Percentiles rank a stretch among this genome's conserved stretches.
Evolutionary conservation across 768 basidiomycete genomes (phyloP).

Genomic region (Tulasnella sp.): DNA sequence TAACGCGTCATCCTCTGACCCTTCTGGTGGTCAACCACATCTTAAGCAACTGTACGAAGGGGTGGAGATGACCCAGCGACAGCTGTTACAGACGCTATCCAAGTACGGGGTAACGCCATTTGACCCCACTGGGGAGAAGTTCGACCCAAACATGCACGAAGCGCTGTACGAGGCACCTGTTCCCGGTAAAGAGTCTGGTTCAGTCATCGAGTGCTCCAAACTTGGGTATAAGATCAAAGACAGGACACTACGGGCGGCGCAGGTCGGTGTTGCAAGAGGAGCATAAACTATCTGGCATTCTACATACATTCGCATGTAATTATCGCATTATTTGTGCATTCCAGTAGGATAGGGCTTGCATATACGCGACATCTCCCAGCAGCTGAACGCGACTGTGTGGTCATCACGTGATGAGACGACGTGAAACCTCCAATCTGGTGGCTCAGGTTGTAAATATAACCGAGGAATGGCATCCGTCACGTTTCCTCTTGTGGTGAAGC

Average conservation of each 20-base stretch:
- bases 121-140: constrained; percentile 82
- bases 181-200: constrained; percentile 76
- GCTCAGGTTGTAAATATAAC: too few species aligned
- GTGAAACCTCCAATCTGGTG: too few species aligned
- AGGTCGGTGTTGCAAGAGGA: constrained; percentile 75
- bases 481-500: too few species aligned
- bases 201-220: constrained; percentile 84
- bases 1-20: background rate
- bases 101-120: constrained; percentile 87
- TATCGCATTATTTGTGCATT: too few species aligned
- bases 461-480: too few species aligned
- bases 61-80: constrained; percentile 83
- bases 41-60: constrained; percentile 49
- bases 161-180: constrained; percentile 89
- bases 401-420: too few species aligned
- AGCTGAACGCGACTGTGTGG: too few species aligned
- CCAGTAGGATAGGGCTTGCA: too few species aligned
- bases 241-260: constrained; percentile 82
- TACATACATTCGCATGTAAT: background rate
- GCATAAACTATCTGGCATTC: background rate
- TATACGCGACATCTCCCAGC: too few species aligned
- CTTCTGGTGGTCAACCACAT: constrained; percentile 5
- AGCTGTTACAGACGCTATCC: constrained; percentile 78
- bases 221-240: constrained; percentile 90
- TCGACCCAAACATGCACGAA: constrained; percentile 93